Evolutionary conservation across 2,329 filamentous ascomycete species (phyloP).

Genomic region (Colletotrichum sp.): DNA sequence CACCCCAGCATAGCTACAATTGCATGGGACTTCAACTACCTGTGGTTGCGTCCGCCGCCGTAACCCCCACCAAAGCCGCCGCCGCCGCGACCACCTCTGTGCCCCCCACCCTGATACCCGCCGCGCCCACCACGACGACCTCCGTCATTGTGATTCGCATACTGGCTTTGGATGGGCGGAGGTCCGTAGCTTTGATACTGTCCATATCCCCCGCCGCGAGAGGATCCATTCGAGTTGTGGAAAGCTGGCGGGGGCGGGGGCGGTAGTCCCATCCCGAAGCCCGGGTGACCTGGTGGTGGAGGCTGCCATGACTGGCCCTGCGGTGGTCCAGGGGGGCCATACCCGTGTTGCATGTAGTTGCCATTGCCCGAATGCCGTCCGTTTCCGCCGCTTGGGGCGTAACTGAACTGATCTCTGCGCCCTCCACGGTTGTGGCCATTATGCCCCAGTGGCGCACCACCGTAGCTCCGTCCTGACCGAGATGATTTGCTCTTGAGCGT

Average conservation of each 20-base stretch:
- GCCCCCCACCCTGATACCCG: constrained; percentile 1
- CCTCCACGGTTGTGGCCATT: constrained; percentile 50
- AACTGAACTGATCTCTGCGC: constrained; percentile 56
- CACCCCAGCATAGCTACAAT: background rate
- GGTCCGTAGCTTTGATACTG: constrained; percentile 7
- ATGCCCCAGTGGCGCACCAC: constrained; percentile 65
- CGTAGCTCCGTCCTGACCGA: constrained; percentile 70
- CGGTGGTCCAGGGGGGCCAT: background rate
- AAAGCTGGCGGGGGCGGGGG: constrained; percentile 53
- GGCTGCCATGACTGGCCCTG: constrained; percentile 38
- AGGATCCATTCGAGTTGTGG: constrained; percentile 8
- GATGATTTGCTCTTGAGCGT: constrained; percentile 70
- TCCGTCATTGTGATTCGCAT: background rate
- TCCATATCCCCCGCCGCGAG: background rate
- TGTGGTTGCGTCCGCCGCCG: constrained; percentile 3
- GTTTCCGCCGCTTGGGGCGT: constrained; percentile 38
- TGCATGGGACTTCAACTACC: background rate
- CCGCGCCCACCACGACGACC: constrained; percentile 5
- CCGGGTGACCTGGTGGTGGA: constrained; percentile 48
- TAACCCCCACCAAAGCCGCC: background rate
- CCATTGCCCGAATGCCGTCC: constrained; percentile 16
- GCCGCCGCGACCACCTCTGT: background rate
- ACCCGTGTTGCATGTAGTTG: constrained; percentile 13
- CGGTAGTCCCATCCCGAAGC: constrained; percentile 46
- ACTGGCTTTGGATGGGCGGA: background rate